These are phyloP conservation scores for Blastobotrys peoriensis DNA, from an alignment of 805 yeast species.

Conservation along the genomic window DNA sequence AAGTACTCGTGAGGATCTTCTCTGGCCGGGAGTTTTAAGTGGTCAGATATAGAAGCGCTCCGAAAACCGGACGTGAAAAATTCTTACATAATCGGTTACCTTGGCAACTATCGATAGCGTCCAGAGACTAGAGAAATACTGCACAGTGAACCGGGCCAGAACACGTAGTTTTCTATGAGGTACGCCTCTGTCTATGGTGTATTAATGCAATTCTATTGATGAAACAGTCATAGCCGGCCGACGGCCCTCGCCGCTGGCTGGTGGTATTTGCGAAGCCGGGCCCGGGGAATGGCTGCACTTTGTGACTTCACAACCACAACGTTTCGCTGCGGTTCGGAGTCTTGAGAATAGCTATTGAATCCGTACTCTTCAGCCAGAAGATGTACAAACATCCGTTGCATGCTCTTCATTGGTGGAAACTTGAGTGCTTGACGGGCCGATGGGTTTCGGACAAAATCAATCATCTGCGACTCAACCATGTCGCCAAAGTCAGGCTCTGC, in stretches of 20 bases:
- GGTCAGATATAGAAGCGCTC: background rate
- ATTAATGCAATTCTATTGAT: no score
- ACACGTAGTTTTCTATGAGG: no score
- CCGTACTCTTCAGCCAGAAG: slow-evolving; percentile 55
- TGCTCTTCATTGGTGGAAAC: slow-evolving; percentile 67
- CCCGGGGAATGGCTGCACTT: slow-evolving; percentile 35
- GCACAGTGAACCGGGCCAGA: no score
- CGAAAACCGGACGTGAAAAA: background rate
- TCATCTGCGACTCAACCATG: slow-evolving; percentile 50
- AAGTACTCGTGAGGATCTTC: no score
- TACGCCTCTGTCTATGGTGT: no score
- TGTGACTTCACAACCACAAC: slow-evolving; percentile 49
- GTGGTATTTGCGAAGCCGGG: slow-evolving; percentile 9
- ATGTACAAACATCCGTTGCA: slow-evolving; percentile 67
- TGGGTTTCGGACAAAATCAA: slow-evolving; percentile 40
- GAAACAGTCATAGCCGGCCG: no score
- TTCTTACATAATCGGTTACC: background rate
- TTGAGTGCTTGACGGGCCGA: slow-evolving; percentile 39
- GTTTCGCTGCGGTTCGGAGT: slow-evolving; percentile 70
- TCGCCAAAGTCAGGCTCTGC: slow-evolving; percentile 65
- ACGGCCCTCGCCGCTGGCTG: no score
- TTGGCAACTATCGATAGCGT: no score
- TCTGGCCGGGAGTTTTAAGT: background rate
- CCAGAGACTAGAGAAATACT: no score
- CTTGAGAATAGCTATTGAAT: slow-evolving; percentile 67